Evolutionary conservation across 2,329 filamentous ascomycete species (phyloP).

Genomic region (Arthrobotrys sinensis): DNA sequence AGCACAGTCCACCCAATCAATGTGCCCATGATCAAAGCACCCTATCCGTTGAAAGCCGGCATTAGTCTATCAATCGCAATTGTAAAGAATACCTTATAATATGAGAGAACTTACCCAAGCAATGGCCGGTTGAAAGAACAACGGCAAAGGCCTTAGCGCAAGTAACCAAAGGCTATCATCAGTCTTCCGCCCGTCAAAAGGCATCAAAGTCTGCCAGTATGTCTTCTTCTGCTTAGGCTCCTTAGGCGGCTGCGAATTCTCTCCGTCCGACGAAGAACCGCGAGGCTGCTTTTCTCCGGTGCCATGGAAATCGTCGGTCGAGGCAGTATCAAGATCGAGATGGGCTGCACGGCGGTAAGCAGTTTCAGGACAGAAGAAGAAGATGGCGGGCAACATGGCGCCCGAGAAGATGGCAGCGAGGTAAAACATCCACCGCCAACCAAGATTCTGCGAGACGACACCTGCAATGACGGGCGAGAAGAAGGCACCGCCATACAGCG

Average conservation of each 20-base stretch:
- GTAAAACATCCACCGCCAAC: constrained; percentile 92
- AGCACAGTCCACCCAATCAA: constrained; percentile 97
- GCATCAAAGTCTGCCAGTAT: constrained; percentile 75
- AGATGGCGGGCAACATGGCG: constrained; percentile 77
- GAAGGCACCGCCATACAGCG: constrained; percentile 80
- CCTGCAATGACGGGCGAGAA: constrained; percentile 91
- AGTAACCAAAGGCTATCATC: constrained; percentile 80
- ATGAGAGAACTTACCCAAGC: constrained; percentile 75
- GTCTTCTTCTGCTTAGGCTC: constrained; percentile 41
- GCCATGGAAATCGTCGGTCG: constrained; percentile 65
- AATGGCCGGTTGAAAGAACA: constrained; percentile 88
- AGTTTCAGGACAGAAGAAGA: constrained; percentile 88
- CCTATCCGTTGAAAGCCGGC: constrained; percentile 64
- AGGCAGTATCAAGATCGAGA: constrained; percentile 79
- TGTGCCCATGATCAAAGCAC: constrained; percentile 72
- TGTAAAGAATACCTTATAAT: background rate
- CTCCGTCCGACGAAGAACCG: constrained; percentile 51
- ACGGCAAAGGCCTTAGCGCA: constrained; percentile 80
- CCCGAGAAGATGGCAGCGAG: constrained; percentile 87
- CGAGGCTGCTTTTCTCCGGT: constrained; percentile 43
- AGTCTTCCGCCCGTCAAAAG: constrained; percentile 87
- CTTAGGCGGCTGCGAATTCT: constrained; percentile 17
- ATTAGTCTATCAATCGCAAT: constrained; percentile 52
- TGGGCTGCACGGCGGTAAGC: constrained; percentile 78
- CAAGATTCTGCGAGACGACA: constrained; percentile 81